Base-by-base conservation (phyloP, 2,329 filamentous ascomycete genomes). In the Aureobasidium sp. region DNA sequence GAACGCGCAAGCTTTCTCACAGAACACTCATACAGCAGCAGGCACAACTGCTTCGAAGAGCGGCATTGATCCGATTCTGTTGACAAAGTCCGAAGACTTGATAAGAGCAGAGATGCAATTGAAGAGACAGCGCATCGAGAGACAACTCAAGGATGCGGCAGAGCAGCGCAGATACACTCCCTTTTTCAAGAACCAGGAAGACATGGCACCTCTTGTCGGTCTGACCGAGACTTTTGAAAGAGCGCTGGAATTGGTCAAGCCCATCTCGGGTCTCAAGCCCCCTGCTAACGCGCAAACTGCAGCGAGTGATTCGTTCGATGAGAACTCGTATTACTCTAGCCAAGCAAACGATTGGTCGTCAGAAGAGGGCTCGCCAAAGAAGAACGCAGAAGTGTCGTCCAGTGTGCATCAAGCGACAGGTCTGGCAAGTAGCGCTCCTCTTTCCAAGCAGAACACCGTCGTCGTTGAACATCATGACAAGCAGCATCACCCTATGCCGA, bases 261-360 rank as follows among this genome's bases (percentile, higher is more conserved):
- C 86, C 62, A 80, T 87, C 68, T 83, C 87, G 70, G 81, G 84
- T 71, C 78, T 83, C 65, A 76, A 67, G 41, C 72, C 76, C 65
- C 73, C 75, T 63, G 79, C 80, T 80, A 83, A 84, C 77, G 79
- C 80, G 68, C 80, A 87, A 75, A 80, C 80, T 70, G 85, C 85
- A 73, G 82, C 83, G 71, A 89, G 82, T 82, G 90, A 93, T 74
- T 94, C 90, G 39, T 90, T 91, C 77, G 91, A 97, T 76, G 88
- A 95, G 73, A 91, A 95, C 72, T 94, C 91, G 44, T 96, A 96
- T 76, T 97, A 97, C 80, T 97, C 93, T 67, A 97, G 92, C 77
- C 90, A 88, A 78, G 84, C 83, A 66, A 67, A 71, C 66, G 89
- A 92, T 73, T 96, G 91, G 66, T 77, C 84, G 72, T 79, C 83